Evolutionary conservation across 441 rosid genomes (phyloP).

Genomic region (Corymbia citriodora): DNA sequence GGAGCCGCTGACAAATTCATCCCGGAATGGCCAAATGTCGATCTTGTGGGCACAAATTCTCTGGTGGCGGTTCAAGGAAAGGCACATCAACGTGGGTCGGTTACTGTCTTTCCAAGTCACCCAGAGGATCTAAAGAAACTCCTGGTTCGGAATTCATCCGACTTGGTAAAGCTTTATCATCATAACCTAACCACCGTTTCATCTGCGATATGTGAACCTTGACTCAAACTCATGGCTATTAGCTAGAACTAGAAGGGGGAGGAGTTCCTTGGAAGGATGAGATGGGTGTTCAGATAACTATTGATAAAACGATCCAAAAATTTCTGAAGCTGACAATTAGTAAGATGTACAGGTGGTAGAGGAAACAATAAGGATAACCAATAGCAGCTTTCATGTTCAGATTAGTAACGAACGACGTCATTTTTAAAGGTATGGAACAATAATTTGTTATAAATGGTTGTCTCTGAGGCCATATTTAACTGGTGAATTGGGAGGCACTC

Average conservation of each 20-base stretch:
- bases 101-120: constrained; percentile 25
- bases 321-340: neutral
- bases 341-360: constrained; percentile 24
- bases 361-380: constrained; percentile 33
- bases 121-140: constrained; percentile 24
- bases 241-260: constrained; percentile 20
- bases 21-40: no score
- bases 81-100: constrained; percentile 22
- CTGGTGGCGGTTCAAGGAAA: no score
- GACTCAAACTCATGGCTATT: neutral
- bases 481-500: neutral
- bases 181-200: neutral
- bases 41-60: no score
- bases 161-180: neutral
- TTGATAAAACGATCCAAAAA: neutral
- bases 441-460: neutral
- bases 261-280: constrained; percentile 1
- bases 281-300: neutral
- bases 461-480: neutral
- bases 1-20: no score
- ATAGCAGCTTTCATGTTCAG: constrained; percentile 11
- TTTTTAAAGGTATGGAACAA: constrained; percentile 17
- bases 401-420: constrained; percentile 16
- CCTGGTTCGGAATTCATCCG: constrained; percentile 9
- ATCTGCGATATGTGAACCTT: neutral